Base-by-base conservation (phyloP, 768 basidiomycete species). In the Lentinula lateritia region DNA sequence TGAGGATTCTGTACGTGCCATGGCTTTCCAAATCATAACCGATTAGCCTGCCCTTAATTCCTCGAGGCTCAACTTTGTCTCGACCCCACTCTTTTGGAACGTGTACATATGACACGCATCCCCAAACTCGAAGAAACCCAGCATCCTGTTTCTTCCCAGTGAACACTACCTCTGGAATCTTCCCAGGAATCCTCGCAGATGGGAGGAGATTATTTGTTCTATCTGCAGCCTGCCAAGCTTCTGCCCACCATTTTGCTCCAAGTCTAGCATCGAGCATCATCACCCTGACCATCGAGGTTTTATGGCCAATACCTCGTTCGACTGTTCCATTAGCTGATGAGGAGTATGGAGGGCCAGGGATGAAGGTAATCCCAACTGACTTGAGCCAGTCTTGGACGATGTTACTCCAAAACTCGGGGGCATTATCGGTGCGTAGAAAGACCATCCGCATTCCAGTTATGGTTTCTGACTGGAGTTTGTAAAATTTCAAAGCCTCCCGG, bases 31-130 rank as follows among this genome's bases (percentile, higher is more conserved):
- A 23, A 23, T 43, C n/a, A 23, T 54, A 61, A 8, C 60, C 60
- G 32, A 61, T 34, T 6, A 61, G 18, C 10, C 18, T 16, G 3
- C 35, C n/a, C 32, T 61, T 54, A 9, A 53, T 34, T 9, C n/a
- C n/a, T 39, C 15, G 38, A 16, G 41, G 8, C 20, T 61, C 57
- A 4, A 64, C n/a, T 41, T 65, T 64, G 16, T 42, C 41, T 6
- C 56, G 39, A 10, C 45, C 28, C 12, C 10, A 41, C 42, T 72
- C 63, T 45, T 67, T 64, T 15, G 63, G 68, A 32, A 66, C 64
- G 53, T 66, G 64, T 38, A 62, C 67, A 50, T 66, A 69, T 16
- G 65, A 64, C 5, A 34, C 53, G 35, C 65, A 72, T 13, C 73
- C 68, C 48, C 70, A 72, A 15, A 64, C 66, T 2, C 64, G 63